Evolutionary conservation across 352 stramenopile species (phyloP).

Genomic region (Pythium pyrilobum): DNA sequence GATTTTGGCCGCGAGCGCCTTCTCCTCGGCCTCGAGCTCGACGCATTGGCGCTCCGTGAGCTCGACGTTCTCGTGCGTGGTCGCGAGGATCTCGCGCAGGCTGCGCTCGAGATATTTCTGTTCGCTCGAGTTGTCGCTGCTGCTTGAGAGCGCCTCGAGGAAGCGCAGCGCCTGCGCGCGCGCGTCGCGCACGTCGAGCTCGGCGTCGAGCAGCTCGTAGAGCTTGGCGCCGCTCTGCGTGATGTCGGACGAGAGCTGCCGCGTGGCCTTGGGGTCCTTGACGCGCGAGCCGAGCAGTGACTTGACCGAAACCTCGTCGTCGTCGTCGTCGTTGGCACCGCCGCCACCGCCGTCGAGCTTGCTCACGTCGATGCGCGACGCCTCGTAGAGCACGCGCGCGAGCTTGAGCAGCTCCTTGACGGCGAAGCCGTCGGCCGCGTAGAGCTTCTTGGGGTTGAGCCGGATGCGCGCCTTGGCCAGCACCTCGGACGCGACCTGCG

Average conservation of each 20-base stretch:
- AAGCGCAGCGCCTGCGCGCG: conserved; percentile 88
- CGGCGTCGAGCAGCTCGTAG: conserved; percentile 89
- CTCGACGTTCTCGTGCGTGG: conserved; percentile 84
- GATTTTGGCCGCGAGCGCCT: conserved; percentile 89
- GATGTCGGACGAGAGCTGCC: conserved; percentile 90
- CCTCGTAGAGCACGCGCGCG: conserved; percentile 90
- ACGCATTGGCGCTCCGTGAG: conserved; percentile 84
- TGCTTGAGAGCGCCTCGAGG: conserved; percentile 87
- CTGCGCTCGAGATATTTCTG: conserved; percentile 87
- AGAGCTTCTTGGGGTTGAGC: conserved; percentile 95
- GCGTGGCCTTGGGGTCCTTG: conserved; percentile 88
- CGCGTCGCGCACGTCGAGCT: conserved; percentile 84
- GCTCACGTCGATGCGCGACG: conserved; percentile 62
- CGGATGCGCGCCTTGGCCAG: conserved; percentile 89
- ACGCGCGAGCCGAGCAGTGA: conserved; percentile 68
- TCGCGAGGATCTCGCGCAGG: conserved; percentile 66
- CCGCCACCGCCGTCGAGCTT: conserved; percentile 37
- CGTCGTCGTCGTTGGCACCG: conserved; percentile 50
- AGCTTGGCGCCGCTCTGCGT: conserved; percentile 91
- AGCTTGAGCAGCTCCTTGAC: conserved; percentile 95
- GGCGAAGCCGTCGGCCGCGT: conserved; percentile 91
- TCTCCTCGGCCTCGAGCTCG: conserved; percentile 91
- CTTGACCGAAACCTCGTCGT: conserved; percentile 68
- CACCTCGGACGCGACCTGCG: conserved; percentile 74
- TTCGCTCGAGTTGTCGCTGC: conserved; percentile 77